A percentile compares a stretch with the other conserved stretches of the same genome.
phyloP scores from a whole-genome alignment of 2,329 filamentous ascomycete genomes.

The Aspergillus eucalypticola region DNA sequence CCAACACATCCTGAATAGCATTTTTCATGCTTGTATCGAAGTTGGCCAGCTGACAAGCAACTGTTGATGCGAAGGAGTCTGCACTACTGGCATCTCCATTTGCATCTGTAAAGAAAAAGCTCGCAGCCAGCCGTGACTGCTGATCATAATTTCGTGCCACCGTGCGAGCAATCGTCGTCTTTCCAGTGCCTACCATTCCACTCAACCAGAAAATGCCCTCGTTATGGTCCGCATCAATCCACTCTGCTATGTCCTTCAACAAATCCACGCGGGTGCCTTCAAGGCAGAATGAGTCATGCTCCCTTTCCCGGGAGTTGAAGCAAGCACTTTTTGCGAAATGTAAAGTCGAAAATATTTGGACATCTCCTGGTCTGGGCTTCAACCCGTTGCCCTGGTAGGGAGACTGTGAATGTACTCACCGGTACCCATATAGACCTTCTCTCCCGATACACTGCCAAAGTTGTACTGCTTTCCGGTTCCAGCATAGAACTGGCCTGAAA shows the following conservation, averaged over 20 bases:
- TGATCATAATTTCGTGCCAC: neutral
- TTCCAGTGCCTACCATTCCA: neutral
- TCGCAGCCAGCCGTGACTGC: neutral
- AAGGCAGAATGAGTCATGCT: neutral
- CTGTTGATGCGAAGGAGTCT: neutral
- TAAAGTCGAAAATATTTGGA: neutral
- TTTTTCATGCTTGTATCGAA: neutral
- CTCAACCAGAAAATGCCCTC: neutral
- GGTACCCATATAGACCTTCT: neutral
- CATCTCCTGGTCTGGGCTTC: neutral
- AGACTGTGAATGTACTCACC: neutral
- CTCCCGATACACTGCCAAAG: neutral
- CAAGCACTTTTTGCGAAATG: neutral
- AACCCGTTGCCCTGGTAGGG: no score
- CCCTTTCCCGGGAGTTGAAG: neutral
- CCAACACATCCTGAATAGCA: neutral
- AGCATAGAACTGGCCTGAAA: neutral
- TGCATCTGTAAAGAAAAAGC: neutral
- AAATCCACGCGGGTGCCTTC: neutral
- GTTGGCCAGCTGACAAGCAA: neutral
- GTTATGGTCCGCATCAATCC: neutral
- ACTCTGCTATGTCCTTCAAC: neutral
- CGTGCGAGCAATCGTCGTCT: neutral
- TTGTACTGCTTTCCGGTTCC: neutral
- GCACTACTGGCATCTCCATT: neutral